These are phyloP conservation scores for Paecilomyces fulvus DNA, from an alignment of 2,329 filamentous ascomycete species.

Conservation along the genomic window DNA sequence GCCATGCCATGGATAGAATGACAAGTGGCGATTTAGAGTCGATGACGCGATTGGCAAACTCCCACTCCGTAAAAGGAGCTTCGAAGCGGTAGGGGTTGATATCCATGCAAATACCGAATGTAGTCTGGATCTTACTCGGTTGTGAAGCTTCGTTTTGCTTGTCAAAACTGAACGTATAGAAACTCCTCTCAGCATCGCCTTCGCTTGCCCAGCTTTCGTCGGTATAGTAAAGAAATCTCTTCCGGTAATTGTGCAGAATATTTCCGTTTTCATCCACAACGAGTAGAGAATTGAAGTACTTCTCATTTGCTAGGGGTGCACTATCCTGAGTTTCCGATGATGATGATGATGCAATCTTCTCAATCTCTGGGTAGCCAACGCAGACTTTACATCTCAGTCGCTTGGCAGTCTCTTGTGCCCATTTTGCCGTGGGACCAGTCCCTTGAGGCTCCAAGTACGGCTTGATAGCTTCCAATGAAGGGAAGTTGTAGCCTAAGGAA, in stretches of 20 bases:
- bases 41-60: slow-evolving; percentile 51
- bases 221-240: slow-evolving; percentile 58
- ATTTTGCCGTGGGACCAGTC: slow-evolving; percentile 46
- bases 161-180: slow-evolving; percentile 15
- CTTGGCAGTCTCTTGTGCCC: slow-evolving; percentile 50
- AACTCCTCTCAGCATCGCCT: slow-evolving; percentile 31
- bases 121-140: slow-evolving; percentile 27
- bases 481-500: slow-evolving; percentile 53
- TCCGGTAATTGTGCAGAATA: slow-evolving; percentile 54
- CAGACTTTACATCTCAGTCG: slow-evolving; percentile 52
- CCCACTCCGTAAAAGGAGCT: slow-evolving; percentile 50
- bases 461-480: slow-evolving; percentile 46
- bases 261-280: slow-evolving; percentile 47
- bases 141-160: neutral
- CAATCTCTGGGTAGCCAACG: slow-evolving; percentile 54
- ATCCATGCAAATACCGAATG: slow-evolving; percentile 45
- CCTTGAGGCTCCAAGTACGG: slow-evolving; percentile 53
- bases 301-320: slow-evolving; percentile 12
- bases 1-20: slow-evolving; percentile 57
- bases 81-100: slow-evolving; percentile 56
- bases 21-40: slow-evolving; percentile 42
- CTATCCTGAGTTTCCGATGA: neutral
- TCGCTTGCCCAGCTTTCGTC: slow-evolving; percentile 57
- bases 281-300: slow-evolving; percentile 52
- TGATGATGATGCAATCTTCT: slow-evolving; percentile 2